A percentile compares a stretch with the other conserved stretches of the same genome.
phyloP scores from a whole-genome alignment of 139 green algal genomes.

The Tetraselmis chui region DNA sequence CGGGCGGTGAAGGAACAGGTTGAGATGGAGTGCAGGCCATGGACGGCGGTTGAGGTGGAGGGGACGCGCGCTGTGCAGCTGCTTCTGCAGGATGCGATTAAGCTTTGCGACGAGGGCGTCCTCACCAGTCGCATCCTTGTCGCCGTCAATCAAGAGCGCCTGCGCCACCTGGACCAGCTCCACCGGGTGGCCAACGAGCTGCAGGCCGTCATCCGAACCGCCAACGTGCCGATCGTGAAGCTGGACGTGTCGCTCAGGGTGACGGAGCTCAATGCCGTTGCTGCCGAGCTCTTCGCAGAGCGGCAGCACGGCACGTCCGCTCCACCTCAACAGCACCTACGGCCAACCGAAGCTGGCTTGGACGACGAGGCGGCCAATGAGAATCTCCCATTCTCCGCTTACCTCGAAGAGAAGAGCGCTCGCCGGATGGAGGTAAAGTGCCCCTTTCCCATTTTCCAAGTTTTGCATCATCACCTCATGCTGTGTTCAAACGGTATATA shows the following conservation, averaged over 20 bases:
- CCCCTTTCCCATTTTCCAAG: no score
- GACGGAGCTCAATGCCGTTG: neutral
- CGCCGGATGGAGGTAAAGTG: neutral
- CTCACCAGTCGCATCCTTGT: neutral
- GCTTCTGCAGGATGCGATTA: neutral
- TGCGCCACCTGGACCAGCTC: neutral
- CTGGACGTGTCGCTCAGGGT: neutral
- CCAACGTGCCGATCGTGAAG: neutral
- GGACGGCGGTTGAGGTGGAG: neutral
- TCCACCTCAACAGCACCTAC: no score
- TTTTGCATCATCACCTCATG: no score
- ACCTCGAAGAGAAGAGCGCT: neutral
- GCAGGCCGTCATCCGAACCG: neutral
- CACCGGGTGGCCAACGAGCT: neutral
- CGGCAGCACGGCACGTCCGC: no score
- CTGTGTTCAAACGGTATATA: no score
- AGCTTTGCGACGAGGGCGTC: neutral
- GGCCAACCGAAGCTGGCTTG: no score
- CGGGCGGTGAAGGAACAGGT: neutral
- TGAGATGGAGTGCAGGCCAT: neutral
- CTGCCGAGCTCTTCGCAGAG: neutral
- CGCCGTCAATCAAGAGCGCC: neutral
- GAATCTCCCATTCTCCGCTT: neutral
- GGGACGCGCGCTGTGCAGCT: neutral
- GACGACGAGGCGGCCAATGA: no score